A percentile compares a stretch with the other conserved stretches of the same genome.
Conservation (phyloP, 1,139 yeast species). For the Sugiyamaella japonica region DNA sequence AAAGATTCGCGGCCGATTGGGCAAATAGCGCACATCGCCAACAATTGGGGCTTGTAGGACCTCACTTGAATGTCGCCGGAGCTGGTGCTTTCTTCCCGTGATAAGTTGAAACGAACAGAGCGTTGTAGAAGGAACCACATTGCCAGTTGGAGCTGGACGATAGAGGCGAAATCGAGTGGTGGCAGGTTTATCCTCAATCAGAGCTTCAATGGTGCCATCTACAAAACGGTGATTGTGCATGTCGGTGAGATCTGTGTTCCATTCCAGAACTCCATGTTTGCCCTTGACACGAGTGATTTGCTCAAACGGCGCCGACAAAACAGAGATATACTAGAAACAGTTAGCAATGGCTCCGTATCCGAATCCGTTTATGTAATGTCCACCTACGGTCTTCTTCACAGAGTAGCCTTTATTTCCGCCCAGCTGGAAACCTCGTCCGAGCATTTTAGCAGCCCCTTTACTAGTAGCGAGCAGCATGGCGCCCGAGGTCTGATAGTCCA, state of each 20-base stretch:
- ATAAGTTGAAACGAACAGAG: conserved; percentile 41
- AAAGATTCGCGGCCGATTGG: conserved; percentile 6
- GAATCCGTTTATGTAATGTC: too few species aligned
- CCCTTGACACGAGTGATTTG: not conserved
- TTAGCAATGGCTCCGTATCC: too few species aligned
- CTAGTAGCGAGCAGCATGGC: conserved; percentile 37
- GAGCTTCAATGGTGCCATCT: conserved; percentile 22
- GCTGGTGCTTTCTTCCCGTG: conserved; percentile 51
- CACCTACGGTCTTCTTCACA: conserved; percentile 25
- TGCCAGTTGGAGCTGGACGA: not conserved
- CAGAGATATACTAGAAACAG: conserved; percentile 22
- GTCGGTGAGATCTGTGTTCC: not conserved
- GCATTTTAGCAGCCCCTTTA: conserved; percentile 28
- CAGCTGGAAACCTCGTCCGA: conserved; percentile 24
- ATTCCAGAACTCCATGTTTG: not conserved
- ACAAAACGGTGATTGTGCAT: not conserved
- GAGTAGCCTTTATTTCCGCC: conserved; percentile 27
- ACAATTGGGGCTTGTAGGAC: conserved; percentile 32
- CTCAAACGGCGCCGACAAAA: conserved; percentile 18
- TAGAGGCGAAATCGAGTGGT: conserved; percentile 18
- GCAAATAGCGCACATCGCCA: conserved; percentile 28
- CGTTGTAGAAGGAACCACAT: conserved; percentile 10
- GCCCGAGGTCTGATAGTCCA: conserved; percentile 36
- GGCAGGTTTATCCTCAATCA: conserved; percentile 25
- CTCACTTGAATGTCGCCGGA: conserved; percentile 41